Evolutionary conservation across 2,329 filamentous ascomycete genomes (phyloP), one percentile per base, ranked within the genome.

Genomic region (Alternaria incomplexa): DNA sequence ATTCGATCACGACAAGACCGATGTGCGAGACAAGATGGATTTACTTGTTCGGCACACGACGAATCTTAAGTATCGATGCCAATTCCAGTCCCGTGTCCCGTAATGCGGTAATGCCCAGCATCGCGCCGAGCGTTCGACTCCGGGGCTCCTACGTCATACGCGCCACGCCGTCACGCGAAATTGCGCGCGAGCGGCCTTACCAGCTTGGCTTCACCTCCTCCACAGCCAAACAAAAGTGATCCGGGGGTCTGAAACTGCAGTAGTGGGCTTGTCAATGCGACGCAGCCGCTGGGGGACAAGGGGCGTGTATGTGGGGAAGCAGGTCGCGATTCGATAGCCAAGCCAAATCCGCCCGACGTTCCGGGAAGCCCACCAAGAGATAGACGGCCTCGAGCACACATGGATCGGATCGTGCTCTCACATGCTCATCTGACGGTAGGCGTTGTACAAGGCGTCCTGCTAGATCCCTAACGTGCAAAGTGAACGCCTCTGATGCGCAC

Each of bases 101-200:
- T 53, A 58, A 67, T 72, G 66, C 62, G 52, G 65, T 68, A 69
- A 73, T 72, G 71, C 71, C 71, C 69, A 73, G 71, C 43, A 20
- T 63, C 40, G 44, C 58, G 71, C 71, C 71, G 63, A 73, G 71
- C 63, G 57, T 57, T 64, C 26, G 56, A 45, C 48, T 64, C 61
- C 47, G 56, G 51, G 53, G 50, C 56, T 50, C 13, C 9, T 69
- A 73, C 70, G 70, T 73, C 70, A 72, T 72, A 56, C 57, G 51
- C 66, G 65, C 70, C 70, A 67, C 69, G 57, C 67, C 63, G 56
- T 67, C 69, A 67, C 62, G 46, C 26, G 32, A 56, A 59, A 58
- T 66, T 44, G 55, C 55, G 50, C 55, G 57, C 36, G 47, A 43
- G 36, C 30, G 50, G 54, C 57, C 62, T 60, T 61, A 40, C 28